Conservation (phyloP, 2,329 filamentous ascomycete species). For the Chrysoporthe cubensis region DNA sequence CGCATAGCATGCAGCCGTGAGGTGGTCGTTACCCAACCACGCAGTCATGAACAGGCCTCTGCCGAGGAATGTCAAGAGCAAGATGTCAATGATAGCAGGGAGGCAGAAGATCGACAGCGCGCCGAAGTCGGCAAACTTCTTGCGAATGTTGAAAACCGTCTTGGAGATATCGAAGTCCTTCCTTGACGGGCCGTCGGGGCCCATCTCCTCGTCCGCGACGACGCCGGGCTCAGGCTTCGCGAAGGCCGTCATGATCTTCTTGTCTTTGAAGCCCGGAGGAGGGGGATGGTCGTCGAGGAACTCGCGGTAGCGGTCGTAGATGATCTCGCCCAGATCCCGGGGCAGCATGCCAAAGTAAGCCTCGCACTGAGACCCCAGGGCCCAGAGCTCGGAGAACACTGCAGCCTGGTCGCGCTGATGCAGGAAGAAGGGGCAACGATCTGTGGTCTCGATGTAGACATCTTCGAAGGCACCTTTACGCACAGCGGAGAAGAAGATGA, state of each 20-base stretch:
- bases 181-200: slow-evolving; percentile 29
- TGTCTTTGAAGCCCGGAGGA: slow-evolving; percentile 32
- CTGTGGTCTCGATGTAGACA: slow-evolving; percentile 65
- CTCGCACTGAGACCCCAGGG: slow-evolving; percentile 65
- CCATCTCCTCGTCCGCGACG: slow-evolving; percentile 24
- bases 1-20: slow-evolving; percentile 57
- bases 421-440: slow-evolving; percentile 64
- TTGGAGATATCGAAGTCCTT: slow-evolving; percentile 29
- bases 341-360: slow-evolving; percentile 62
- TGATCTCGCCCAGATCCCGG: slow-evolving; percentile 49
- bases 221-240: slow-evolving; percentile 34
- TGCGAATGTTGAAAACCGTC: slow-evolving; percentile 29
- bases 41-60: slow-evolving; percentile 64
- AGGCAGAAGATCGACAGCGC: slow-evolving; percentile 66
- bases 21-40: slow-evolving; percentile 55
- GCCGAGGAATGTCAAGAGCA: slow-evolving; percentile 61
- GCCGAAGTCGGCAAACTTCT: slow-evolving; percentile 50
- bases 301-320: slow-evolving; percentile 39
- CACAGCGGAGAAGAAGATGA: slow-evolving; percentile 61
- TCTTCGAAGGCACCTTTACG: slow-evolving; percentile 62
- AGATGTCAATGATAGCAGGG: slow-evolving; percentile 64
- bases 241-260: slow-evolving; percentile 42
- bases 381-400: slow-evolving; percentile 66
- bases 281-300: slow-evolving; percentile 37
- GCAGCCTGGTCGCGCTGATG: slow-evolving; percentile 65